phyloP scores from a whole-genome alignment of 179 eudicot species.

The Beta macrorhiza region DNA sequence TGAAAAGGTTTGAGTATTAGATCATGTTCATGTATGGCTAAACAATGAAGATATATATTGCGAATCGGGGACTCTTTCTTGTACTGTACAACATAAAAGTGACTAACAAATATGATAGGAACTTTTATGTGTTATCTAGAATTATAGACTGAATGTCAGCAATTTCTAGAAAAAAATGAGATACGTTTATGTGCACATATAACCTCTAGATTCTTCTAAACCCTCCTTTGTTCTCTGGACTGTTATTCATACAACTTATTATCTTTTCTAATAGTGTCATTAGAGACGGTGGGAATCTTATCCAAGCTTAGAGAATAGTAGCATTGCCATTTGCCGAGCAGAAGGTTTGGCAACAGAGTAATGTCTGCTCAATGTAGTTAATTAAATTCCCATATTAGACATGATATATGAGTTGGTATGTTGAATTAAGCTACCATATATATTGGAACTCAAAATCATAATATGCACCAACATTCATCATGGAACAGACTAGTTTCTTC shows the following conservation, averaged over 20 bases:
- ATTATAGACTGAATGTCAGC: too few species aligned
- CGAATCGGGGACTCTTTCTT: background rate
- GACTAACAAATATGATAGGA: background rate
- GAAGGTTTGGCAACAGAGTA: background rate
- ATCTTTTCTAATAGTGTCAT: too few species aligned
- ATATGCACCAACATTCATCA: constrained; percentile 2
- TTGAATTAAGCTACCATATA: background rate
- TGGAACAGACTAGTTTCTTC: constrained; percentile 22
- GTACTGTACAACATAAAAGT: background rate
- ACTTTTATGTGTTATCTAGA: background rate
- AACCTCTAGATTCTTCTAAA: background rate
- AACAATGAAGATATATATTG: background rate
- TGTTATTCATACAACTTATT: too few species aligned
- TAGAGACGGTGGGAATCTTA: too few species aligned
- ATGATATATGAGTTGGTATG: constrained; percentile 13
- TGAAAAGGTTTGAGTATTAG: background rate
- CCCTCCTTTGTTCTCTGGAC: too few species aligned
- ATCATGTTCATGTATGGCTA: background rate
- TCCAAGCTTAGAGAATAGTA: background rate
- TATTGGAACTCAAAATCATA: background rate
- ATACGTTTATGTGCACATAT: background rate
- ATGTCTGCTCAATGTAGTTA: background rate
- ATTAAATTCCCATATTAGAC: background rate
- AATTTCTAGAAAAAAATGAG: background rate
- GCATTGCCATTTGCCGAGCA: background rate